Evolutionary conservation across 129 eudicot genomes (phyloP).

Genomic region (Pseudognaphalium luteoalbum): DNA sequence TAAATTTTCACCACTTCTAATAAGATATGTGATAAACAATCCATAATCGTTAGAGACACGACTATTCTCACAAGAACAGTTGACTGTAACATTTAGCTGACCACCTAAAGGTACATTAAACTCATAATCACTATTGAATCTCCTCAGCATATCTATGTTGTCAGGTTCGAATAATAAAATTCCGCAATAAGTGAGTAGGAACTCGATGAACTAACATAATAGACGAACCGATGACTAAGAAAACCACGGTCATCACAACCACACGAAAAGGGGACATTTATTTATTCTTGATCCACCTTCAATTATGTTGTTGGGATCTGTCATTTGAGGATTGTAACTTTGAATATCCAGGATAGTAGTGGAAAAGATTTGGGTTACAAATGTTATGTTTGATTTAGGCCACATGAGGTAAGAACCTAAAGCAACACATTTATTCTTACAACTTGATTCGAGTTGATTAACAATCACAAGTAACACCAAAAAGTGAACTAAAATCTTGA

Average conservation of each 20-base stretch:
- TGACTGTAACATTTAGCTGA: constrained; percentile 50
- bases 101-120: too few relatives aligned
- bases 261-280: constrained; percentile 63
- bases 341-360: constrained; percentile 32
- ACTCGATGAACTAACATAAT: constrained; percentile 27
- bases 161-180: too few relatives aligned
- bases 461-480: too few relatives aligned
- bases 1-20: constrained; percentile 56
- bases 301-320: constrained; percentile 44
- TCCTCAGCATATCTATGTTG: too few relatives aligned
- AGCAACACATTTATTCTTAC: too few relatives aligned
- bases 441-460: too few relatives aligned
- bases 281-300: constrained; percentile 30
- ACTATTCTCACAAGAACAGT: constrained; percentile 69
- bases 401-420: too few relatives aligned
- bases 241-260: constrained; percentile 44
- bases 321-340: constrained; percentile 54
- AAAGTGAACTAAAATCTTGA: too few relatives aligned
- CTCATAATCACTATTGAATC: too few relatives aligned
- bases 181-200: constrained; percentile 40
- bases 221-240: constrained; percentile 50
- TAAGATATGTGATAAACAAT: constrained; percentile 65
- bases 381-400: constrained; percentile 42
- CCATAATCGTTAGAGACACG: constrained; percentile 63
- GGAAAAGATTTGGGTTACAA: constrained; percentile 36